Conservation (phyloP, 2,329 filamentous ascomycete genomes). For the Colletotrichum sp. region DNA sequence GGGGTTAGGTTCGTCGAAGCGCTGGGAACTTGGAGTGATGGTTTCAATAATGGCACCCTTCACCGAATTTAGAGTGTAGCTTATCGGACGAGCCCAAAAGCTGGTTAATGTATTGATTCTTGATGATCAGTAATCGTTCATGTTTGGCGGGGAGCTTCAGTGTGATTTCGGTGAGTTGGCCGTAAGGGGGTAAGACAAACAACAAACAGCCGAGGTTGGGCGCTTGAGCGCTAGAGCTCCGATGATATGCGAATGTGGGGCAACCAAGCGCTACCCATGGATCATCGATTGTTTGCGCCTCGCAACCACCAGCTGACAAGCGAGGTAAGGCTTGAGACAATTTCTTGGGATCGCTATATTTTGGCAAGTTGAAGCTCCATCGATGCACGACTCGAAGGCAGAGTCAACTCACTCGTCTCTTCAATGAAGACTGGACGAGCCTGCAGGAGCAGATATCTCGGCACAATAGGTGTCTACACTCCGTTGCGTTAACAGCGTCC, state of each 20-base stretch:
- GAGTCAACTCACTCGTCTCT: neutral
- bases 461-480: neutral
- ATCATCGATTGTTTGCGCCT: neutral
- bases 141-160: neutral
- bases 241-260: neutral
- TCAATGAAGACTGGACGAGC: neutral
- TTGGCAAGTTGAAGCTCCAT: neutral
- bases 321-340: neutral
- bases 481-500: no score
- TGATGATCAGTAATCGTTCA: neutral
- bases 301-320: neutral
- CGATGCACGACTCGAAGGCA: neutral
- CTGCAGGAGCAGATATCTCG: neutral
- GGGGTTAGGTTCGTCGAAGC: neutral
- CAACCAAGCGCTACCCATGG: neutral
- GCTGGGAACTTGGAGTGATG: neutral
- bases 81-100: neutral
- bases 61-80: neutral
- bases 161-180: neutral
- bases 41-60: neutral
- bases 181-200: neutral
- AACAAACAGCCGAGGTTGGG: conserved; percentile 10
- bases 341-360: neutral
- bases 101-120: neutral
- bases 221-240: neutral